Evolutionary conservation across 2,329 filamentous ascomycete species (phyloP).

Genomic region (Arachnomyces sp.): DNA sequence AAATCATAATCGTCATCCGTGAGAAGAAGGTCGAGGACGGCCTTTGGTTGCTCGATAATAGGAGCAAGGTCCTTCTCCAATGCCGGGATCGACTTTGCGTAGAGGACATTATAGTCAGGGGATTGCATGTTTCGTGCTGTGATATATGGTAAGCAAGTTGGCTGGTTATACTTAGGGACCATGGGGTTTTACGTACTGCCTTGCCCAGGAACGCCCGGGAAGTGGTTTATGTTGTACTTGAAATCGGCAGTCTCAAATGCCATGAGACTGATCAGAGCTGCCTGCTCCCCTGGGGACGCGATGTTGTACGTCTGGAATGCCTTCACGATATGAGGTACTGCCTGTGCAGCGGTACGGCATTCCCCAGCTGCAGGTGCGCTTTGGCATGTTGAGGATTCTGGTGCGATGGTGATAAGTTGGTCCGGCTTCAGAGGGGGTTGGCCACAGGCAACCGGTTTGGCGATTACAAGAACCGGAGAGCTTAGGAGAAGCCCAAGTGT

Average conservation of each 20-base stretch:
- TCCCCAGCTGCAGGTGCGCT: slow-evolving; percentile 42
- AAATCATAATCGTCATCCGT: slow-evolving; percentile 44
- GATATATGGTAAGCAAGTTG: too few species aligned
- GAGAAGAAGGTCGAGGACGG: slow-evolving; percentile 44
- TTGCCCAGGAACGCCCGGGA: slow-evolving; percentile 48
- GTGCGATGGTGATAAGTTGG: slow-evolving; percentile 40
- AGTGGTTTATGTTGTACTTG: slow-evolving; percentile 61
- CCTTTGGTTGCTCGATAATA: slow-evolving; percentile 32
- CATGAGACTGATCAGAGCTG: slow-evolving; percentile 62
- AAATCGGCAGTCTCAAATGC: slow-evolving; percentile 63
- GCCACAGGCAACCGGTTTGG: too few species aligned
- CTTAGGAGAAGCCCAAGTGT: too few species aligned
- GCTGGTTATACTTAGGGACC: neutral
- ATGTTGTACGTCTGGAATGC: slow-evolving; percentile 53
- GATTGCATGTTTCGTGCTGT: slow-evolving; percentile 56
- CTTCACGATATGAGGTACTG: slow-evolving; percentile 48
- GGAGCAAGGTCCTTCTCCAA: slow-evolving; percentile 28
- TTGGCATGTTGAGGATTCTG: slow-evolving; percentile 46
- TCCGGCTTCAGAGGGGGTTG: too few species aligned
- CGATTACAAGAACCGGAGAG: too few species aligned
- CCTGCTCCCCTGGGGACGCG: slow-evolving; percentile 50
- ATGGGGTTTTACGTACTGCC: slow-evolving; percentile 10
- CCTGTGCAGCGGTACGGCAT: slow-evolving; percentile 58
- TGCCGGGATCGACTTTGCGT: slow-evolving; percentile 42
- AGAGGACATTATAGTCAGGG: slow-evolving; percentile 46